Evolutionary conservation across 2,329 filamentous ascomycete genomes (phyloP).

Genomic region (Claviceps africana): DNA sequence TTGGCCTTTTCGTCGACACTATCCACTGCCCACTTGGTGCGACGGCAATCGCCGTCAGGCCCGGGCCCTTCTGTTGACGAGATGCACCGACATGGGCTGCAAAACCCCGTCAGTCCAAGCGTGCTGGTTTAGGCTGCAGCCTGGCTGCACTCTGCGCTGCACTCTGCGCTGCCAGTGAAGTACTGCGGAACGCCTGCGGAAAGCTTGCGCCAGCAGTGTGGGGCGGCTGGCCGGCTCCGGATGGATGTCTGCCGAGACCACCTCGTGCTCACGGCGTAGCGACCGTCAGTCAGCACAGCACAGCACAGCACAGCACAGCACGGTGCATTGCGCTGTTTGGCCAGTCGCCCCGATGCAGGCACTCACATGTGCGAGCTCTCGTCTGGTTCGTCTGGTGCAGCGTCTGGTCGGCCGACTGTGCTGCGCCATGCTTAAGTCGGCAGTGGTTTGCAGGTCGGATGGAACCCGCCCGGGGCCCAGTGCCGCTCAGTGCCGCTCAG

Average conservation of each 20-base stretch:
- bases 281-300: constrained; percentile 1
- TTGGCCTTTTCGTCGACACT: not conserved
- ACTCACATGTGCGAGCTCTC: not conserved
- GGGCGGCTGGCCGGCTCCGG: constrained; percentile 1
- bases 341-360: not conserved
- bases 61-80: not conserved
- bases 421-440: not conserved
- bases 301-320: not conserved
- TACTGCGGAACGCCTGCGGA: not conserved
- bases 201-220: not conserved
- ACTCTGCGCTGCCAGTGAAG: not conserved
- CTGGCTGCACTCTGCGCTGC: not conserved
- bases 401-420: not conserved
- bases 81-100: not conserved
- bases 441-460: no score
- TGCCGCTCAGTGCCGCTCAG: no score
- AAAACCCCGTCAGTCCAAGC: not conserved
- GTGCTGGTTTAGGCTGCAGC: no score
- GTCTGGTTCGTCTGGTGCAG: not conserved
- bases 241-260: no score
- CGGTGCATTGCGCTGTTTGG: not conserved
- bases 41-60: not conserved
- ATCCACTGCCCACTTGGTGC: not conserved
- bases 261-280: not conserved
- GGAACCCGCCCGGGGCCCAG: no score